Evolutionary conservation across 1,139 yeast genomes (phyloP), one percentile per base, ranked within the genome.

Genomic region (Cylindricascospora bacillispora): DNA sequence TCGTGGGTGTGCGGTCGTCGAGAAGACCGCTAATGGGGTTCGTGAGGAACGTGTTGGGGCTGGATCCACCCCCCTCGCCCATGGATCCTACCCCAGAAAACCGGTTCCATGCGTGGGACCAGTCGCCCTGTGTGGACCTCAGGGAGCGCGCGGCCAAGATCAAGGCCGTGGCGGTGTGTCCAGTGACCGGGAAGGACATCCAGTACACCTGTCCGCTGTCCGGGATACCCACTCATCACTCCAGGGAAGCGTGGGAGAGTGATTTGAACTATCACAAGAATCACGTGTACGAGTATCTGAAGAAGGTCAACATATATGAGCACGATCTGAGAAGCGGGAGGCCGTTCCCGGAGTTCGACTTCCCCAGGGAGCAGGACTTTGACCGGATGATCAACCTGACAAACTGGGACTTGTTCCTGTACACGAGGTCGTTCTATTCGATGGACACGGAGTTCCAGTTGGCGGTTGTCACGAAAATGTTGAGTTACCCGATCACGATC

Each of bases 371-470:
- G 17, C 94, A 82, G 55, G 81, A 76, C 38, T 64, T 65, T 30
- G 97, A 86, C 51, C 76, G 75, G 36, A 64, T 73, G 39, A 74
- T 85, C 36, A 86, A 82, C 54, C 70, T 86, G 55, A 63, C 75
- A 31, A 76, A 70, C 54, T 89, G 98, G 98, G 97, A 89, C 56
- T 65, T 93, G 13, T 89, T 73, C 47, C 78, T 89, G 53, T 89
- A 89, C 57, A 89, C 98, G 1, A 69, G 98, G 54, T 82, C 80
- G 47, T 89, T 83, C 54, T 77, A 74, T 47, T 86, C 97, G 4
- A 86, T 89, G 97, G 94, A 89, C 56, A 81, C 95, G 9, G 95
- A 86, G 54, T 89, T 82, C 60, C 93, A 86, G 56, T 63, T 86
- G 50, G 97, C 98, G 0, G 93, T 93, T 2, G 89, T 86, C 22